A percentile compares a stretch with the other conserved stretches of the same genome.
Conservation (phyloP, 2,329 filamentous ascomycete species). For the Apiospora arundinis region DNA sequence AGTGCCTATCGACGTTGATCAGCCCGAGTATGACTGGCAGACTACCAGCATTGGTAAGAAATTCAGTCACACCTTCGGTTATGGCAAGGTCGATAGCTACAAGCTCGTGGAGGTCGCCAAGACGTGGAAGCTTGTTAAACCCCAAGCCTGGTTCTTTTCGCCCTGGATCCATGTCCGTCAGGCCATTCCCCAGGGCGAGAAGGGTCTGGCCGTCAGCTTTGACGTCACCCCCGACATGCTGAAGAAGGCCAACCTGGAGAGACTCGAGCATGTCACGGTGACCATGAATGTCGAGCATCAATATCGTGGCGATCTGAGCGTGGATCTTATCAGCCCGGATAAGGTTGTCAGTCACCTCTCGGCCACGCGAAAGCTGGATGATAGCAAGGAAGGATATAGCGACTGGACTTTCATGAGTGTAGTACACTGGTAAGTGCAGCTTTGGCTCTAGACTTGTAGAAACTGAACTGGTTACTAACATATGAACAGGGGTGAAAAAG, state of each 20-base stretch:
- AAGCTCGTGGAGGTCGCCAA: slow-evolving; percentile 85
- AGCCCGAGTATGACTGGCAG: slow-evolving; percentile 72
- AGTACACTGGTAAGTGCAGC: slow-evolving; percentile 78
- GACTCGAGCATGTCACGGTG: slow-evolving; percentile 92
- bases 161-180: slow-evolving; percentile 93
- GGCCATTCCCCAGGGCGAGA: slow-evolving; percentile 81
- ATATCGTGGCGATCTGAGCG: slow-evolving; percentile 88
- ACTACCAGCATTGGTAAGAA: slow-evolving; percentile 80
- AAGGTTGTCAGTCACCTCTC: slow-evolving; percentile 86
- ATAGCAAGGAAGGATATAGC: slow-evolving; percentile 72
- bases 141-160: slow-evolving; percentile 92
- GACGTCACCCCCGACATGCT: slow-evolving; percentile 84
- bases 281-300: slow-evolving; percentile 96
- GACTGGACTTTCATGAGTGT: slow-evolving; percentile 99
- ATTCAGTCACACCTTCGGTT: slow-evolving; percentile 94
- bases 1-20: slow-evolving; percentile 75
- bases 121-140: slow-evolving; percentile 86
- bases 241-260: slow-evolving; percentile 80
- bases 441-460: neutral
- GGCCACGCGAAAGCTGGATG: slow-evolving; percentile 74
- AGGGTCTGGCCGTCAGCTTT: slow-evolving; percentile 81
- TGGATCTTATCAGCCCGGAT: slow-evolving; percentile 85
- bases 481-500: slow-evolving; percentile 76
- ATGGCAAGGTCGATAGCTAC: slow-evolving; percentile 92
- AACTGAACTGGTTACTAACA: neutral